These are phyloP conservation scores for Handroanthus guayacan DNA, from an alignment of 257 asterid genomes.

Conservation along the genomic window DNA sequence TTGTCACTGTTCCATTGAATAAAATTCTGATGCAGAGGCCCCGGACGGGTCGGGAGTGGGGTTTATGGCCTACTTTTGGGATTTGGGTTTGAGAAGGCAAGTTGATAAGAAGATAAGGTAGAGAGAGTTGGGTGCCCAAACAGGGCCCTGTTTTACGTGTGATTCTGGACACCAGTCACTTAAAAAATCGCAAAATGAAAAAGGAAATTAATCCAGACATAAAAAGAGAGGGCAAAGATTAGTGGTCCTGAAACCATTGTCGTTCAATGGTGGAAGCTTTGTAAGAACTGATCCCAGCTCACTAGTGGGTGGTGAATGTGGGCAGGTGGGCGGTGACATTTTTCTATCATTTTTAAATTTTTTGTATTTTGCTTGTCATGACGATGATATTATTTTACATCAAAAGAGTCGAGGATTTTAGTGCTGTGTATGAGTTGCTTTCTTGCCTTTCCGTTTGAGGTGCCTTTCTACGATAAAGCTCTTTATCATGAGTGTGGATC, in stretches of 20 bases:
- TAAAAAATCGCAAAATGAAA: background rate
- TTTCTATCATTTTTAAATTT: background rate
- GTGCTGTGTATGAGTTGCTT: too few species aligned
- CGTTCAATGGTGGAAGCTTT: constrained; percentile 37
- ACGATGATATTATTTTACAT: background rate
- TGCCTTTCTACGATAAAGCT: too few species aligned
- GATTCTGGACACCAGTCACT: constrained; percentile 19
- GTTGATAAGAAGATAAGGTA: constrained; percentile 40
- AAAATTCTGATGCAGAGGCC: background rate
- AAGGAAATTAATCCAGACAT: background rate
- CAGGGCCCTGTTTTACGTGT: constrained; percentile 26
- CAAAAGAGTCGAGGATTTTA: too few species aligned
- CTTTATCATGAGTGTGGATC: too few species aligned
- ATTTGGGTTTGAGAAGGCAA: constrained; percentile 21
- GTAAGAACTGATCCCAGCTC: constrained; percentile 23
- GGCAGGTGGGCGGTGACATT: constrained; percentile 44
- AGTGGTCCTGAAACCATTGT: constrained; percentile 38
- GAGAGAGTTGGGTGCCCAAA: constrained; percentile 40
- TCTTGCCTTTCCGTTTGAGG: too few species aligned
- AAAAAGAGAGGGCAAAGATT: background rate
- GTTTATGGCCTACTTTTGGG: constrained; percentile 43
- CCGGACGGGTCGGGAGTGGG: background rate
- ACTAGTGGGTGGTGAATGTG: constrained; percentile 41
- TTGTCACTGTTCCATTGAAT: constrained; percentile 37
- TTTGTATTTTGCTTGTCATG: background rate